Percentiles rank a stretch among this genome's conserved stretches.
Evolutionary conservation across 768 basidiomycete species (phyloP).

Genomic region (Tylopilus balloui): DNA sequence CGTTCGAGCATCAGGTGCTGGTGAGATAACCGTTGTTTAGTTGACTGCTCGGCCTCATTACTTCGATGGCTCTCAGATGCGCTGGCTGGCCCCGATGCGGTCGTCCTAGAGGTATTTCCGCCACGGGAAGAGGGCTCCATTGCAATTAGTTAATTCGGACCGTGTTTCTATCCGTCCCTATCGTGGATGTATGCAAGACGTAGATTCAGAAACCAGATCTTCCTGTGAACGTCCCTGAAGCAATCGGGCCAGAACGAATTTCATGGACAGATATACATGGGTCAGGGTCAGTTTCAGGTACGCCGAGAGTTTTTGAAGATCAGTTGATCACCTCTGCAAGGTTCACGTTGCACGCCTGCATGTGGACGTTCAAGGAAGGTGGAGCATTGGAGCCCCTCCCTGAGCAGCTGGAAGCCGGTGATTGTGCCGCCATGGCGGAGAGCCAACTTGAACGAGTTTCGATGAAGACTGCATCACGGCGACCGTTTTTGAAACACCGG

Average conservation of each 20-base stretch:
- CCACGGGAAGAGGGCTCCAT: slow-evolving; percentile 9
- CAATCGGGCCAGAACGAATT: slow-evolving; percentile 21
- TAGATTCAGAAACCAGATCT: slow-evolving; percentile 24
- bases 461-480: slow-evolving; percentile 6
- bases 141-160: slow-evolving; percentile 5
- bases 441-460: background rate
- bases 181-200: slow-evolving; percentile 10
- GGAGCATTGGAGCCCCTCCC: background rate
- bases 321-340: slow-evolving; percentile 7
- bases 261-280: slow-evolving; percentile 15
- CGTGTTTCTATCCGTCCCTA: slow-evolving; percentile 25
- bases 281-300: slow-evolving; percentile 27
- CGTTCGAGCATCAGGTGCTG: slow-evolving; percentile 1
- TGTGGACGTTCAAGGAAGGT: background rate
- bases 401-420: background rate
- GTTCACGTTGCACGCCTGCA: background rate
- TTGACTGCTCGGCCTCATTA: background rate
- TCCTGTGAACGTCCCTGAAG: slow-evolving; percentile 15
- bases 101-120: slow-evolving; percentile 19
- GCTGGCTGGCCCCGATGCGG: background rate
- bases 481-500: slow-evolving; percentile 10
- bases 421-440: background rate
- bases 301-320: slow-evolving; percentile 11
- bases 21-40: background rate
- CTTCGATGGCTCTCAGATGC: background rate